Evolutionary conservation across 805 yeast species (phyloP).

Genomic region (Metschnikowia peoriensis): DNA sequence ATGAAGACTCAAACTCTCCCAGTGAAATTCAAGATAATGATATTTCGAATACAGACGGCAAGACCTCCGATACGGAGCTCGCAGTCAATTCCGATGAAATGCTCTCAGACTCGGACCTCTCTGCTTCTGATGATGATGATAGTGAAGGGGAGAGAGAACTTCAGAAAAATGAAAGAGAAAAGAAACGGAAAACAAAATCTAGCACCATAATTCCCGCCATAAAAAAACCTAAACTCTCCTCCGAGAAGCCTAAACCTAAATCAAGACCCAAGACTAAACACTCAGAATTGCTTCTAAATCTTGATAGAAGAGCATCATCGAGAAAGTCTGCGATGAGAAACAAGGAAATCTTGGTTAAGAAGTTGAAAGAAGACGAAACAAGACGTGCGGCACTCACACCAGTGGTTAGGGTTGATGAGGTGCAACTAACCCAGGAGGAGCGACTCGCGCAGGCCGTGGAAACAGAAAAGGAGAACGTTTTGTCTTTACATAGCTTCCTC

Average conservation of each 20-base stretch:
- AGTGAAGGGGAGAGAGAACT: conserved; percentile 70
- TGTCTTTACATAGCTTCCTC: conserved; percentile 71
- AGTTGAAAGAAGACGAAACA: conserved; percentile 65
- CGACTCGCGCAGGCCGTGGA: conserved; percentile 77
- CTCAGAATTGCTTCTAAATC: conserved; percentile 50
- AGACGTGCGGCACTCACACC: conserved; percentile 50
- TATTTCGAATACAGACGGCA: conserved; percentile 5
- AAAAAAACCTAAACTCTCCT: conserved; percentile 27
- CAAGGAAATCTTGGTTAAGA: conserved; percentile 72
- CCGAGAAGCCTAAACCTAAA: conserved; percentile 21
- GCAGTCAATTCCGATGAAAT: conserved; percentile 45
- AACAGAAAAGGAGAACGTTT: conserved; percentile 75
- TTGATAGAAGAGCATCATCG: conserved; percentile 67
- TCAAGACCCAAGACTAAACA: conserved; percentile 36
- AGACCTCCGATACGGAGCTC: conserved; percentile 15
- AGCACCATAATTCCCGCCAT: conserved; percentile 29
- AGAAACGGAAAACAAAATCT: conserved; percentile 25
- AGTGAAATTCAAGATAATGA: conserved; percentile 17
- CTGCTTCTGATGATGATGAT: conserved; percentile 53
- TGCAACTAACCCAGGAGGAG: conserved; percentile 68
- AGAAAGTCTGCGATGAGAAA: conserved; percentile 76
- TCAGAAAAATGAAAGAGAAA: conserved; percentile 42
- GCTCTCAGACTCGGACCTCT: conserved; percentile 54
- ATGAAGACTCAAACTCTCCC: neutral
- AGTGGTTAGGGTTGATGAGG: conserved; percentile 37